Percentiles rank a stretch among this genome's conserved stretches.
Evolutionary conservation across 176 grass and related monocot genomes (phyloP).

Genomic region (Chloris gayana): DNA sequence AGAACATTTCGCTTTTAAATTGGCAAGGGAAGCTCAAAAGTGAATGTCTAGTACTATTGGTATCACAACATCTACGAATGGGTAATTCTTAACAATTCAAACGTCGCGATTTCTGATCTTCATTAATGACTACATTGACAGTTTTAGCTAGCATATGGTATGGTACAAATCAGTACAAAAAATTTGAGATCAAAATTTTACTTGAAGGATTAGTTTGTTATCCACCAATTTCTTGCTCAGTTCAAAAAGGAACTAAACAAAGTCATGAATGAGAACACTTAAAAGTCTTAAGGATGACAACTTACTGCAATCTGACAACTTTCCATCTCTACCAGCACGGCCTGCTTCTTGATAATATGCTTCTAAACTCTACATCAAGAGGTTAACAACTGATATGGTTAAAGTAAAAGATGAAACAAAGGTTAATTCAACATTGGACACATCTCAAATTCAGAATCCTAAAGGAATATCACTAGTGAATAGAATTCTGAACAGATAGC

Average conservation of each 20-base stretch:
- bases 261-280: background rate
- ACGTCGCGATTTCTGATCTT: background rate
- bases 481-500: background rate
- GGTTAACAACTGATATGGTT: conserved; percentile 31
- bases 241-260: background rate
- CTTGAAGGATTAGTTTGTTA: background rate
- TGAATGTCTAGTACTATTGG: background rate
- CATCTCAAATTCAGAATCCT: conserved; percentile 25
- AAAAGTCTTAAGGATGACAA: conserved; percentile 33
- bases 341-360: conserved; percentile 99
- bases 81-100: background rate
- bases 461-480: background rate
- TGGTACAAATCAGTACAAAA: conserved; percentile 17
- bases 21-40: background rate
- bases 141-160: background rate
- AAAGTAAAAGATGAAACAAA: conserved; percentile 35
- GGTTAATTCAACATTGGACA: background rate
- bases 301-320: conserved; percentile 87
- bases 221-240: background rate
- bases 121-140: background rate
- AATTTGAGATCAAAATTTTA: background rate
- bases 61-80: background rate
- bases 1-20: background rate
- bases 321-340: conserved; percentile 93
- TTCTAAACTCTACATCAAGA: conserved; percentile 83